Evolutionary conservation across 805 yeast genomes (phyloP).

Genomic region (Candida morakotiae): DNA sequence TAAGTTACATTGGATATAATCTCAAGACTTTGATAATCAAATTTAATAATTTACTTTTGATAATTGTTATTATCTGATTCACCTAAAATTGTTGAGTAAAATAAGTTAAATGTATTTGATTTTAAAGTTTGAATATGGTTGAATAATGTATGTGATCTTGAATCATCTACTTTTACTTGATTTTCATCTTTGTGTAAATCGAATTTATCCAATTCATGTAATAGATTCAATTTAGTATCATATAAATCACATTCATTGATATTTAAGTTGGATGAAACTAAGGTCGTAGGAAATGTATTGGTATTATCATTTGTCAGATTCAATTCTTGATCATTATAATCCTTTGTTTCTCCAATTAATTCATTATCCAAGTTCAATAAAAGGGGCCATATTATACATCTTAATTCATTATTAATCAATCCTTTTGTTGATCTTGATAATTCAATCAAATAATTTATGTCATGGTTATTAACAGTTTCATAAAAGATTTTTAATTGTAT

Average conservation of each 20-base stretch:
- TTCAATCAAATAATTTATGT: conserved; percentile 19
- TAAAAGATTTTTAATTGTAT: conserved; percentile 33
- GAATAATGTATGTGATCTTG: conserved; percentile 55
- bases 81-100: conserved; percentile 31
- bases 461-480: conserved; percentile 14
- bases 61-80: conserved; percentile 22
- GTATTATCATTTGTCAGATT: no score
- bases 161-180: conserved; percentile 77
- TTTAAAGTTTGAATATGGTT: conserved; percentile 25
- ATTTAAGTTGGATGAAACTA: not conserved
- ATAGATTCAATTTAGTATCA: not conserved
- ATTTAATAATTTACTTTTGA: conserved; percentile 38
- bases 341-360: no score
- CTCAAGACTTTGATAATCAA: conserved; percentile 55
- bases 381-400: conserved; percentile 50
- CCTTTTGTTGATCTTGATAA: conserved; percentile 47
- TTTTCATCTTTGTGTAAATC: conserved; percentile 65
- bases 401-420: conserved; percentile 34
- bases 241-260: not conserved
- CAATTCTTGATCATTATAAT: no score
- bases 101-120: conserved; percentile 6
- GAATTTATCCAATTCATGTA: conserved; percentile 18
- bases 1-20: conserved; percentile 51
- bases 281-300: not conserved
- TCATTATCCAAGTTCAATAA: conserved; percentile 41